Conservation (phyloP, 225 moss, liverwort and hornwort species). For the Asterella californica region DNA sequence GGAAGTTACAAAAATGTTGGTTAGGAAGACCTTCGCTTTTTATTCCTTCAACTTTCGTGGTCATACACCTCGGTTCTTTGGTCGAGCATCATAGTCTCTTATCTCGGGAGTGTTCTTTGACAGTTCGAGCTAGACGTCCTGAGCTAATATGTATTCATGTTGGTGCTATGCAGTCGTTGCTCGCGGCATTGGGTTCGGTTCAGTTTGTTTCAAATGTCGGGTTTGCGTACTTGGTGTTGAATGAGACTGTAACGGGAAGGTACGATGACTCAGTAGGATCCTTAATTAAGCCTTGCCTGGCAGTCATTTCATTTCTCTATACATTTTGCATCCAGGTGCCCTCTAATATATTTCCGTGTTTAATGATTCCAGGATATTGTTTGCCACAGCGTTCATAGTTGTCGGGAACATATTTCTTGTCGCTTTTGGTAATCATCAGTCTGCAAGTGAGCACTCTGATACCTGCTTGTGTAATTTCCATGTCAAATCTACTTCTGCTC, state of each 20-base stretch:
- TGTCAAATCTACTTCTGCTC: neutral
- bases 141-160: conserved; percentile 9
- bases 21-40: neutral
- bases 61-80: neutral
- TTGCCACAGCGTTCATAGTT: conserved; percentile 88
- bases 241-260: conserved; percentile 87
- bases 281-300: neutral
- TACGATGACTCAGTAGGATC: conserved; percentile 18
- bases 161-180: conserved; percentile 70
- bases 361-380: conserved; percentile 56
- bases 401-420: conserved; percentile 93
- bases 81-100: neutral
- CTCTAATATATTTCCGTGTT: neutral
- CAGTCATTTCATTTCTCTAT: neutral
- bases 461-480: neutral
- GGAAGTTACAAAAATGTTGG: neutral
- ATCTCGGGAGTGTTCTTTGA: neutral
- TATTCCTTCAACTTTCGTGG: neutral
- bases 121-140: neutral
- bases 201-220: conserved; percentile 99
- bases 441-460: conserved; percentile 59
- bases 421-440: conserved; percentile 97
- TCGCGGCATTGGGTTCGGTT: conserved; percentile 97
- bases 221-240: conserved; percentile 89
- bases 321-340: neutral